Conservation (phyloP, 306 rosid species). For the Luffa acutangula region DNA sequence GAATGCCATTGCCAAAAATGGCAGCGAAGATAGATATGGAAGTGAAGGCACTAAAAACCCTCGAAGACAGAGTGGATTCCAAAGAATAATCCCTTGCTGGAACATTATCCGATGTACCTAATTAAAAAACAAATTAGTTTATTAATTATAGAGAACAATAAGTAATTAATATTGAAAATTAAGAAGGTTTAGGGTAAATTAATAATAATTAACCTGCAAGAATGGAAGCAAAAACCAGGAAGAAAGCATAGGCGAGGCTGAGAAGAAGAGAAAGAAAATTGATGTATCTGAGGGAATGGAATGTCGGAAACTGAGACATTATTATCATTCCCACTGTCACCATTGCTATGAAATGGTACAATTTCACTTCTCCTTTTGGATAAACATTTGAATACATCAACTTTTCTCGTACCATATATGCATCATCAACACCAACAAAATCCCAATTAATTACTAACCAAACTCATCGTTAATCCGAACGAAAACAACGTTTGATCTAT, state of each 20-base stretch:
- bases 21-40: conserved; percentile 86
- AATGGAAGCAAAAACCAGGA: conserved; percentile 64
- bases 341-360: conserved; percentile 90
- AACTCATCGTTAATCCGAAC: too few relatives aligned
- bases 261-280: conserved; percentile 66
- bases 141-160: too few relatives aligned
- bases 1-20: conserved; percentile 85
- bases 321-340: conserved; percentile 70
- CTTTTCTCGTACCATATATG: conserved; percentile 17
- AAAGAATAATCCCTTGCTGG: conserved; percentile 59
- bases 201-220: conserved; percentile 34
- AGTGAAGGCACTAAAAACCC: conserved; percentile 74
- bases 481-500: too few relatives aligned
- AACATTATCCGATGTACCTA: conserved; percentile 43
- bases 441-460: neutral
- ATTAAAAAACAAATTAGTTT: neutral
- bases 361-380: conserved; percentile 62
- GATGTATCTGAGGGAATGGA: conserved; percentile 81
- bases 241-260: conserved; percentile 61
- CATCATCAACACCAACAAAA: neutral
- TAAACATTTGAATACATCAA: conserved; percentile 56
- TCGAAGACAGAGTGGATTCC: conserved; percentile 33
- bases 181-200: too few relatives aligned
- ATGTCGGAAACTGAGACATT: conserved; percentile 78
- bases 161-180: too few relatives aligned